A percentile compares a stretch with the other conserved stretches of the same genome.
phyloP scores from a whole-genome alignment of 768 basidiomycete genomes.

The Lactarius vividus region DNA sequence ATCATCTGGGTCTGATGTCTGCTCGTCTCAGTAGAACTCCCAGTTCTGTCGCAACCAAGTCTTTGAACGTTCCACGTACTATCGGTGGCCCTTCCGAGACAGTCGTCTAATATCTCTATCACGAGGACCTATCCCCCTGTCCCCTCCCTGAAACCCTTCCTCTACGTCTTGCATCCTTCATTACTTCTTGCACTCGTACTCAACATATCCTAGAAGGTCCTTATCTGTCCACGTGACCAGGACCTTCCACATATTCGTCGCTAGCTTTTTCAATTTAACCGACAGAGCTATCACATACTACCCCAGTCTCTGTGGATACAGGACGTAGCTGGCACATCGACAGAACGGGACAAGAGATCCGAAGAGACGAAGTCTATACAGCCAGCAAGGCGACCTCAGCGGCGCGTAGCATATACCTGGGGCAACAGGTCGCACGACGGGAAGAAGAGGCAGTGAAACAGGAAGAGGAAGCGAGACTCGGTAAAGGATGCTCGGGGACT shows the following conservation, averaged over 20 bases:
- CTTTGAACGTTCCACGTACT: background rate
- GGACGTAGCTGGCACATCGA: background rate
- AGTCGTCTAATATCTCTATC: background rate
- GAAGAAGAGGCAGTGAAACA: conserved; percentile 12
- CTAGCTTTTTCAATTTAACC: background rate
- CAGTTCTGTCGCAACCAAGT: too few relatives aligned
- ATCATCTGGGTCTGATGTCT: background rate
- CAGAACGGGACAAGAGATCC: conserved; percentile 2
- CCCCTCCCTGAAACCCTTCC: background rate
- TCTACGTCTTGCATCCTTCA: background rate
- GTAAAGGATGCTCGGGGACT: background rate
- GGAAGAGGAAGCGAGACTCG: conserved; percentile 11
- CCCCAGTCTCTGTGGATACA: background rate
- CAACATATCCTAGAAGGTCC: background rate
- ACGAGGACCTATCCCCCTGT: background rate
- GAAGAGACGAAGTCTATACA: conserved; percentile 10
- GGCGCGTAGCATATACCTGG: conserved; percentile 5
- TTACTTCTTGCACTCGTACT: conserved; percentile 1
- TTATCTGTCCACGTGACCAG: conserved; percentile 6
- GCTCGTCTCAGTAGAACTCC: too few relatives aligned
- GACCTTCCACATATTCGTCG: background rate
- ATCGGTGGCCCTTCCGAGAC: too few relatives aligned
- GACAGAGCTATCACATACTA: background rate
- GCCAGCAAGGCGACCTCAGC: conserved; percentile 8
- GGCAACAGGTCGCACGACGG: conserved; percentile 11